Conservation (phyloP, 495 filamentous ascomycete species). For the Aspergillus kassunensis region DNA sequence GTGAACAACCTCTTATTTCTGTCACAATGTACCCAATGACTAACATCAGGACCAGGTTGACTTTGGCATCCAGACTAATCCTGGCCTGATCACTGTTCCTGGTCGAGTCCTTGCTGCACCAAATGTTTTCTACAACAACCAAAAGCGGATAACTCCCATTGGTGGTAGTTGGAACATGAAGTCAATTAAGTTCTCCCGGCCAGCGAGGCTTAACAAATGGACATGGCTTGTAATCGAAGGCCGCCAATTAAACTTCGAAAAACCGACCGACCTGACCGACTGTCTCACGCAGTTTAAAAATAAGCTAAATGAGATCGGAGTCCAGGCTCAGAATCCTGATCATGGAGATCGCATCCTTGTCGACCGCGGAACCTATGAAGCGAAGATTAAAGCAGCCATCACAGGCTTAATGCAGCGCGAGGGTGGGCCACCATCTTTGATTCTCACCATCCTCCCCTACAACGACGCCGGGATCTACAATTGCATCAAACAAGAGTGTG, state of each 20-base stretch:
- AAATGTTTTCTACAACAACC: conserved; percentile 43
- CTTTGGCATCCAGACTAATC: conserved; percentile 54
- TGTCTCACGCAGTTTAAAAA: conserved; percentile 15
- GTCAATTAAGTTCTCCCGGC: conserved; percentile 38
- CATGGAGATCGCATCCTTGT: conserved; percentile 17
- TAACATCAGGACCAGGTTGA: conserved; percentile 20
- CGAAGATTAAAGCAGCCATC: conserved; percentile 25
- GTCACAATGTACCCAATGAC: background rate
- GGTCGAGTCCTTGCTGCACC: conserved; percentile 61
- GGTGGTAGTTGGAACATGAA: conserved; percentile 56
- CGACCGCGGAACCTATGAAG: conserved; percentile 11
- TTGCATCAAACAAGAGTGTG: conserved; percentile 33
- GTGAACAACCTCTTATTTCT: background rate
- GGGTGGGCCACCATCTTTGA: conserved; percentile 46
- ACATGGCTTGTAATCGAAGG: conserved; percentile 25
- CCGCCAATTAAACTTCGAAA: conserved; percentile 2
- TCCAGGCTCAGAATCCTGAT: conserved; percentile 15
- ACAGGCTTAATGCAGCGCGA: conserved; percentile 30
- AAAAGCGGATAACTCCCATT: conserved; percentile 22
- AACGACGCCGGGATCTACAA: conserved; percentile 56
- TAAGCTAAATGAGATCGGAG: conserved; percentile 29
- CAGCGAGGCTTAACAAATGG: conserved; percentile 36
- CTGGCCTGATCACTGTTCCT: conserved; percentile 57
- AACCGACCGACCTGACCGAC: conserved; percentile 7
- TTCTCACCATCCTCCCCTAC: conserved; percentile 60